Percentiles rank a stretch among this genome's conserved stretches.
phyloP scores from a whole-genome alignment of 2,329 filamentous ascomycete species.

The Chrysosporium keratinophilum region DNA sequence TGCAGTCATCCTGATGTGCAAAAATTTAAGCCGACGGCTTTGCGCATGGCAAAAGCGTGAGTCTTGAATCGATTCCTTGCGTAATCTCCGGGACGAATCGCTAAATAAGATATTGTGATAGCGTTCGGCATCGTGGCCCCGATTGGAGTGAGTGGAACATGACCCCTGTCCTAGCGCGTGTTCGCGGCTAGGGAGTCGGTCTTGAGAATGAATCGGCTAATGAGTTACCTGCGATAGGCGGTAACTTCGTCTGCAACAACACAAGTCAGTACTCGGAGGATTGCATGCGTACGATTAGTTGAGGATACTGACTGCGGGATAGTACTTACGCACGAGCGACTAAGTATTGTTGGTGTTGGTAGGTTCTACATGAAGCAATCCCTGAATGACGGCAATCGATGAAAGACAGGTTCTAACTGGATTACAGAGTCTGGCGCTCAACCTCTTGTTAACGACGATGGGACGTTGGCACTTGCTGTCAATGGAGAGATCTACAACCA shows the following conservation, averaged over 20 bases:
- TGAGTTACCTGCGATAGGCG: conserved; percentile 50
- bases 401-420: conserved; percentile 8
- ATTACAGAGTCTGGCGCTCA: conserved; percentile 79
- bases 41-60: conserved; percentile 90
- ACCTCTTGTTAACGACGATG: conserved; percentile 85
- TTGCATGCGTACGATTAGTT: conserved; percentile 15
- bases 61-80: conserved; percentile 28
- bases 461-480: conserved; percentile 80
- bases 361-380: conserved; percentile 27
- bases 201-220: conserved; percentile 1
- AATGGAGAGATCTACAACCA: conserved; percentile 99
- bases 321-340: conserved; percentile 94
- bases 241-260: conserved; percentile 78
- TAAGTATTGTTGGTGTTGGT: conserved; percentile 97
- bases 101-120: conserved; percentile 32
- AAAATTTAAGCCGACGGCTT: conserved; percentile 89
- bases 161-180: conserved; percentile 15
- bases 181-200: conserved; percentile 3
- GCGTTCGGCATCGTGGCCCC: conserved; percentile 88
- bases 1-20: conserved; percentile 76
- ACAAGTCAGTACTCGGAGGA: conserved; percentile 57
- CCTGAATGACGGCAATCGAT: too few species aligned
- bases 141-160: conserved; percentile 76
- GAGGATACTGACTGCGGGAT: conserved; percentile 22
- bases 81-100: not conserved